Base-by-base conservation (phyloP, 441 rosid species). In the Adansonia grandidieri region DNA sequence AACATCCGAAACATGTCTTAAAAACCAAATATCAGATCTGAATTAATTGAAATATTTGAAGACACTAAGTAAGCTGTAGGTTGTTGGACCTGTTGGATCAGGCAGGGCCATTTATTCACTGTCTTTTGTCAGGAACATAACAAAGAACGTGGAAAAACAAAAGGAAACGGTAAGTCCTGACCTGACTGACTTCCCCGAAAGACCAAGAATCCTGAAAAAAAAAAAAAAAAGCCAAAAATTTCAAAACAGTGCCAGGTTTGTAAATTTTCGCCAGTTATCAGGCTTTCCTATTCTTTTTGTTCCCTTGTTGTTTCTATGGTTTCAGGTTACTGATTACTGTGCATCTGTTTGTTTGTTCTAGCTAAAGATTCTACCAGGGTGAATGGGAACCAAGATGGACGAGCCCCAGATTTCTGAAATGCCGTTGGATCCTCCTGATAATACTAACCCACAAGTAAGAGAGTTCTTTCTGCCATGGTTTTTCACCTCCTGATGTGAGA, bases 381-480 rank as follows among this genome's bases (percentile, higher is more conserved):
- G 22, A 28, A 72, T 72, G 76, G 65, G 64, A 72, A 56, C 51
- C 51, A 37, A 56, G 64, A 17, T 6, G 57, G 76, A 56, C 32
- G 32, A 72, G 50, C 51, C 76, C 50, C 64, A 17, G 76, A 72
- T 72, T 56, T 42, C 76, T 40, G 76, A 72, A 72, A 72, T 60
- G 68, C 48, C 68, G 32, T 20, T 60, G 68, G 66, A 60, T 74
- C 44, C 68, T 28, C 68, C 44, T 58, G 77, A 44, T n/a, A 40
- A 56, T 37, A 2, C 17, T 37, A 40, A 72, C 53, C 65, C 65
- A 72, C 76, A 56, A 56, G 76, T 72, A 40, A 72, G 76, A 54
- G 17, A 24, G 47, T 54, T 17, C 45, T 71, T 47, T 32, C 75
- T 17, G 75, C 28, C 75, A 37, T 72, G 63, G 0, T 72, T 63